Evolutionary conservation across 2,329 filamentous ascomycete species (phyloP), one percentile per base, ranked within the genome.

Genomic region (Verticillium longisporum): DNA sequence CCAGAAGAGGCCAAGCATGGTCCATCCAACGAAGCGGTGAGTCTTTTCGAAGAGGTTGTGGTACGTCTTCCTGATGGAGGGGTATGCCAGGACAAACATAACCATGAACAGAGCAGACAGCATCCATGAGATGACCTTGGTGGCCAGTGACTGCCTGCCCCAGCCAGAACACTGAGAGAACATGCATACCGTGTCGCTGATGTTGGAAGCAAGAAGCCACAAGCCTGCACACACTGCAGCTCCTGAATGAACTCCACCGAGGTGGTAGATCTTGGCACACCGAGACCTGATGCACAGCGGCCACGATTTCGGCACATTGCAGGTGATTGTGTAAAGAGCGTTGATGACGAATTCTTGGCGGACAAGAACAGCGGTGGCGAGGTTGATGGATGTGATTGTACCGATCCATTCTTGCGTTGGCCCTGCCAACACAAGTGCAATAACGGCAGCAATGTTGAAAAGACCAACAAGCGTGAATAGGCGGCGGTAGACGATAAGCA

Each of bases 11-110:
- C 74, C 77, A 6, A 92, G 77, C 10, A 84, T 78, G 11, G 81
- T 78, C 89, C 89, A 92, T n/a, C 88, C 89, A 5, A 82, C 82
- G 71, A 89, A 92, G 56, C 89, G 87, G 73, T 92, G 90, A 56
- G 83, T 82, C 56, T 83, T 74, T 74, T 92, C 90, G 69, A 91
- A 92, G 61, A 80, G 72, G 72, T 92, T 83, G 75, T 92, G 89
- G 64, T 81, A 78, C 56, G 78, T 81, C 66, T 80, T 77, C 26
- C 90, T 85, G 66, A 92, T 78, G 10, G 72, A 70, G 3, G 90
- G 89, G 70, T 88, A 82, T 1, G 90, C 87, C 58, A 86, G 83
- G 56, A 77, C 74, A 58, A 89, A 78, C 68, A 92, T 88, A 45
- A 76, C 68, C 60, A 83, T 67, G 65, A 90, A 78, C 58, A 91